Evolutionary conservation across 2,329 filamentous ascomycete genomes (phyloP).

Genomic region (Fusarium sp.): DNA sequence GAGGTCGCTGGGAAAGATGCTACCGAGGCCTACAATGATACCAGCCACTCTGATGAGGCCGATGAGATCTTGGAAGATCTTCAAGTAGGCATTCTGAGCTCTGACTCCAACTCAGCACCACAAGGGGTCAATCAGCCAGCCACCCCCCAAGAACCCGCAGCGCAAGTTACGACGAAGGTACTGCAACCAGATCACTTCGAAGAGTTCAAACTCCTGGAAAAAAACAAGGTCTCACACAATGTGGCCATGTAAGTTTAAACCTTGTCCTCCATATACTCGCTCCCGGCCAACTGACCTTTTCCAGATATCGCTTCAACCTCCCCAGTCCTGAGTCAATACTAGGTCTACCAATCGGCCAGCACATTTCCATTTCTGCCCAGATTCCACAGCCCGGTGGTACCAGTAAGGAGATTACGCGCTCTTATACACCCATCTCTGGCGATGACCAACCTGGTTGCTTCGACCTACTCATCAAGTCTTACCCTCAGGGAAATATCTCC

Average conservation of each 20-base stretch:
- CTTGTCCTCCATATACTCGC: constrained; percentile 73
- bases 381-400: constrained; percentile 71
- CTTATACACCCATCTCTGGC: constrained; percentile 88
- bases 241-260: constrained; percentile 78
- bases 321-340: constrained; percentile 79
- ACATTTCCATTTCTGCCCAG: constrained; percentile 89
- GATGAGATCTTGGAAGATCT: constrained; percentile 14
- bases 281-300: not conserved
- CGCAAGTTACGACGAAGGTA: constrained; percentile 60
- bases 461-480: constrained; percentile 95
- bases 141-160: constrained; percentile 61
- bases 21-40: constrained; percentile 15
- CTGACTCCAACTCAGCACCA: constrained; percentile 52
- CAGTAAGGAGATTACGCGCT: constrained; percentile 81
- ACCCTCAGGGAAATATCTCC: constrained; percentile 95
- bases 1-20: constrained; percentile 26
- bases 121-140: not conserved
- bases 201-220: constrained; percentile 89
- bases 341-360: constrained; percentile 94
- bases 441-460: constrained; percentile 88
- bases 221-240: constrained; percentile 95
- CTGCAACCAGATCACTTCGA: constrained; percentile 88
- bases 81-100: constrained; percentile 2
- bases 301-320: constrained; percentile 86
- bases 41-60: constrained; percentile 19